Base-by-base conservation (phyloP, 1,139 yeast species). In the Candida sp. region DNA sequence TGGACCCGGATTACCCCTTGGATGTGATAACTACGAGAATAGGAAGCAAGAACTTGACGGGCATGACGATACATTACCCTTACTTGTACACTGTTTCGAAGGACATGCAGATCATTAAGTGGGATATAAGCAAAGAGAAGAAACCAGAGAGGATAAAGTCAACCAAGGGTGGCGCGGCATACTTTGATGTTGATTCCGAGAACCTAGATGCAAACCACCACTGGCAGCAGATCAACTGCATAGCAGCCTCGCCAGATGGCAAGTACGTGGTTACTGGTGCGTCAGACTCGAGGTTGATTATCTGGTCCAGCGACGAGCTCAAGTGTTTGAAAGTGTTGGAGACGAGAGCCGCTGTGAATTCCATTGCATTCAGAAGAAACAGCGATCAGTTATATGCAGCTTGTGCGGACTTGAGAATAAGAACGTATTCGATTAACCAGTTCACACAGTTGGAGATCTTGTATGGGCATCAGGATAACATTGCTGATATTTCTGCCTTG, bases 401-500 rank as follows among this genome's bases (percentile, higher is more conserved):
- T 1, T 92, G 98, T 70, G 92, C 92, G 1, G 99, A 94, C 68
- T 83, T 92, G 62, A 88, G 94, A 62, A 89, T 94, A 54, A 83
- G 98, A 65, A 90, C 97, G 0, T 96, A 82, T 68, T 87, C 93
- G 52, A 80, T 93, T 54, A 90, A 86, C 63, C 98, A 92, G 69
- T 81, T 88, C 66, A 85, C 97, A 11, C 96, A 91, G 67, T 79
- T 93, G 63, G 99, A 94, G 72, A 86, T 90, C 3, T 75, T 94
- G 47, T 94, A 91, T 68, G 99, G 99, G 1, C 99, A 94, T 68
- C 98, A 96, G 72, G 99, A 96, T 66, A 77, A 82, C 50, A 93
- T 94, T 42, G 80, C 83, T 43, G 98, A 87, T 63, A 86, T 94
- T 51, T 75, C 92, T 26, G 89, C 97, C 0, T 75, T 94, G 56